phyloP scores from a whole-genome alignment of 2,329 filamentous ascomycete species.

The Aspergillus spinulosporus region DNA sequence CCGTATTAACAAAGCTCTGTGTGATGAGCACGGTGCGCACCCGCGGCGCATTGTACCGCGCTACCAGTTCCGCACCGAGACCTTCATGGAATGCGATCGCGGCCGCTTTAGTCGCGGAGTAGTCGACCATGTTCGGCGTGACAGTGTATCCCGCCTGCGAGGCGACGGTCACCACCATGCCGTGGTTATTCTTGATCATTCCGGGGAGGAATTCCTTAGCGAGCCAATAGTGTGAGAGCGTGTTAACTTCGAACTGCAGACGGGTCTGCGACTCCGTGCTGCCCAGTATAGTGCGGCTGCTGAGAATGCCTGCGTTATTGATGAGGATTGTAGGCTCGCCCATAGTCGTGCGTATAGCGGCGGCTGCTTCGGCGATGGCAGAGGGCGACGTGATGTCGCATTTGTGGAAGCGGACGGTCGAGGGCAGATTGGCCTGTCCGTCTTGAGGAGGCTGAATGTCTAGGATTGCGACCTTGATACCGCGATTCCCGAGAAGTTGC shows the following conservation, averaged over 20 bases:
- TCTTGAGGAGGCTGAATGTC: conserved; percentile 49
- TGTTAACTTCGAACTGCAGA: conserved; percentile 69
- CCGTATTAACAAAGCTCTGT: conserved; percentile 62
- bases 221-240: conserved; percentile 67
- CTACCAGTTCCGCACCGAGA: conserved; percentile 58
- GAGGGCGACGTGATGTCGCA: conserved; percentile 66
- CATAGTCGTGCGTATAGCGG: conserved; percentile 55
- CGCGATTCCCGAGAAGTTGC: conserved; percentile 62
- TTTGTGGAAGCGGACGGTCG: conserved; percentile 64
- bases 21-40: conserved; percentile 66
- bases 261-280: conserved; percentile 59
- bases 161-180: conserved; percentile 71
- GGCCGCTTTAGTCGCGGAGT: conserved; percentile 66
- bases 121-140: conserved; percentile 67
- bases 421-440: conserved; percentile 35
- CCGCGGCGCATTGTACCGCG: conserved; percentile 61
- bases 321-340: conserved; percentile 67
- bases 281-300: conserved; percentile 61
- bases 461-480: conserved; percentile 68
- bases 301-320: conserved; percentile 42
- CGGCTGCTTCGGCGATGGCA: conserved; percentile 55
- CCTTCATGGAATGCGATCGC: conserved; percentile 69
- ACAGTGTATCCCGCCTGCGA: conserved; percentile 62
- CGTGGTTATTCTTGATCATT: conserved; percentile 66
- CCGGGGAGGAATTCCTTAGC: conserved; percentile 65